Evolutionary conservation across 768 basidiomycete species (phyloP).

Genomic region (Leucogyrophana mollusca): DNA sequence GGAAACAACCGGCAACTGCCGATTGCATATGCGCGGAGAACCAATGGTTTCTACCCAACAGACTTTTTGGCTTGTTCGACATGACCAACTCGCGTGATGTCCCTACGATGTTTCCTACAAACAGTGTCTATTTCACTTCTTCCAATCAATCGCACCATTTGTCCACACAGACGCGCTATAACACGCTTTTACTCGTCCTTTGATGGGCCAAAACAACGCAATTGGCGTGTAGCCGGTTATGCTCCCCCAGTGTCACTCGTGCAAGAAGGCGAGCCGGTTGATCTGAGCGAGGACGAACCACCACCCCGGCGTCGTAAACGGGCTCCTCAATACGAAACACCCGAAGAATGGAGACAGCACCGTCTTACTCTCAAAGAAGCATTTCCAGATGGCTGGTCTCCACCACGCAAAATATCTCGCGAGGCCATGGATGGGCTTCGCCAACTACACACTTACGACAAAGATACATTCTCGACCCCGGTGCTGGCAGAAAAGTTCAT

Average conservation of each 20-base stretch:
- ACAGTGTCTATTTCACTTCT: neutral
- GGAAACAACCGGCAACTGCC: too few species aligned
- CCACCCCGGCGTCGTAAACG: conserved; percentile 20
- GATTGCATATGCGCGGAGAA: too few species aligned
- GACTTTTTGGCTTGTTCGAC: too few species aligned
- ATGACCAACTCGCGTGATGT: too few species aligned
- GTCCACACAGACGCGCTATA: neutral
- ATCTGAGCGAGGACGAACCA: conserved; percentile 30
- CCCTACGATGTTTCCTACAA: too few species aligned
- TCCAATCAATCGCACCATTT: neutral
- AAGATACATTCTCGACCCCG: conserved; percentile 60
- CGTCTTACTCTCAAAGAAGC: conserved; percentile 46
- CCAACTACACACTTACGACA: conserved; percentile 62
- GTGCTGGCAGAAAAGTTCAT: conserved; percentile 75
- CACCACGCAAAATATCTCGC: conserved; percentile 76
- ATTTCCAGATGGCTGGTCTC: conserved; percentile 73
- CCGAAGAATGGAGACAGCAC: conserved; percentile 50
- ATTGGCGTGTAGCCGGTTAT: conserved; percentile 31
- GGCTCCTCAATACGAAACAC: conserved; percentile 27
- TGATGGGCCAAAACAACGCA: conserved; percentile 18
- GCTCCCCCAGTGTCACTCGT: conserved; percentile 30
- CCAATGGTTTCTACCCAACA: too few species aligned
- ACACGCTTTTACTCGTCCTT: conserved; percentile 24
- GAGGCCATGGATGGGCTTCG: conserved; percentile 84
- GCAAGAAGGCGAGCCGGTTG: conserved; percentile 16